Evolutionary conservation across 2,329 filamentous ascomycete species (phyloP), one percentile per base, ranked within the genome.

Genomic region (Aureobasidium sp.): DNA sequence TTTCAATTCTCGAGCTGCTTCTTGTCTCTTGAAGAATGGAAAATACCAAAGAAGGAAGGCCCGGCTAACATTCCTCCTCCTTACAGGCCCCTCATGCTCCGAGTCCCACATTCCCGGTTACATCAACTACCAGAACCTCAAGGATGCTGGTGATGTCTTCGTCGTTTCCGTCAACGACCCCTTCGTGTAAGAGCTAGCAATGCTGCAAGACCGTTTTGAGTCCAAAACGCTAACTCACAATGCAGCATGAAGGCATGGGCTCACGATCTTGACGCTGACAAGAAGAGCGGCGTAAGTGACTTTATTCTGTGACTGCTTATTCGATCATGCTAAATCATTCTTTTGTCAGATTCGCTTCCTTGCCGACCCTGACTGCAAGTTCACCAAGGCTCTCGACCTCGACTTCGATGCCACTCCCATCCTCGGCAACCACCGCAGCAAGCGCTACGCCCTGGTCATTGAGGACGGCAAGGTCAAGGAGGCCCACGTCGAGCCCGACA

Each of bases 141-240:
- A 89, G 77, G 81, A 87, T 64, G 90, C 89, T 33, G 92, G 91
- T 53, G 81, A 88, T 70, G 89, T 96, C 49, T 96, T 95, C 70
- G 90, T 97, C 44, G 85, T 97, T 62, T 86, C 89, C 17, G 92
- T 97, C 72, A 97, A 97, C 73, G 93, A 97, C 73, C 85, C 91
- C 22, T 97, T 97, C 73, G 92, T 96, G 89, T 95, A 80, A 50
- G 67, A 62, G 22, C 39, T 47, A 19, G 35, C 45, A 47, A 59
- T 29, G 29, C 19, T 24, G 42, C 8, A 35, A 24, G 37, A 31
- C 15, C 2, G 17, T 14, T 31, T 19, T 8, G 2, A 29, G 47
- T 5, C 2, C 44, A 44, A n/a, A 8, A 9, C 17, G 14, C 39
- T 44, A n/a, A 31, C 29, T 11, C 15, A 2, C 35, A 39, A 37